Conservation (phyloP, 768 basidiomycete genomes). For the Lentinula guzmanii region DNA sequence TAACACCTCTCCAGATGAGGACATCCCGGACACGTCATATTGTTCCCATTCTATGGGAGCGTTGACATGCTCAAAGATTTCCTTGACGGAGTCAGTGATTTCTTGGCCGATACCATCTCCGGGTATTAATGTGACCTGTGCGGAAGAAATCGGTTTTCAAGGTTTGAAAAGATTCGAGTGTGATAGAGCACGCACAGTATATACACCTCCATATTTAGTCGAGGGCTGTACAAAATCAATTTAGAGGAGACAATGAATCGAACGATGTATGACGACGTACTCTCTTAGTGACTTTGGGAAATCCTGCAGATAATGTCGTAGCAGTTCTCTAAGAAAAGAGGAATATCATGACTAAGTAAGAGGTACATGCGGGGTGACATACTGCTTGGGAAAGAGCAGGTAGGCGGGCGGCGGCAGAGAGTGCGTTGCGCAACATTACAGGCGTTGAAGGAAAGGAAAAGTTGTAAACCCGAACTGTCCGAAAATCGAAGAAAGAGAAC, state of each 20-base stretch:
- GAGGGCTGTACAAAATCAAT: constrained; percentile 45
- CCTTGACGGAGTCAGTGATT: constrained; percentile 97
- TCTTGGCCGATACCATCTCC: constrained; percentile 98
- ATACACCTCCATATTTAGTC: constrained; percentile 90
- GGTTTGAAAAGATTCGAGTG: not conserved
- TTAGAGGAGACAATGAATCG: constrained; percentile 9
- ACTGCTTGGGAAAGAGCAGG: constrained; percentile 49
- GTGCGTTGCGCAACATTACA: constrained; percentile 63
- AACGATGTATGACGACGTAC: constrained; percentile 32
- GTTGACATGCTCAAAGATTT: constrained; percentile 96
- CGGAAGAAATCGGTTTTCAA: constrained; percentile 18
- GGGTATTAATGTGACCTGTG: constrained; percentile 91
- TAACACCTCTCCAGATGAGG: constrained; percentile 86
- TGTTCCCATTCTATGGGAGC: constrained; percentile 99
- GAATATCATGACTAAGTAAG: constrained; percentile 1
- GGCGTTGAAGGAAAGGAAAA: constrained; percentile 20
- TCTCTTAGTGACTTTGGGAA: constrained; percentile 67
- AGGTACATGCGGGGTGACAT: constrained; percentile 14
- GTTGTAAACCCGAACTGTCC: constrained; percentile 13
- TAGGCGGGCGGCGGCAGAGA: constrained; percentile 46
- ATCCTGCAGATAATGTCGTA: constrained; percentile 73
- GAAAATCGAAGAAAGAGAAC: constrained; percentile 19
- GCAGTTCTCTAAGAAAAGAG: constrained; percentile 47
- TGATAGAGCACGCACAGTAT: constrained; percentile 55
- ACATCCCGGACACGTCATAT: constrained; percentile 96